phyloP scores from a whole-genome alignment of 345 rosid species.

The Trapa bicornis region DNA sequence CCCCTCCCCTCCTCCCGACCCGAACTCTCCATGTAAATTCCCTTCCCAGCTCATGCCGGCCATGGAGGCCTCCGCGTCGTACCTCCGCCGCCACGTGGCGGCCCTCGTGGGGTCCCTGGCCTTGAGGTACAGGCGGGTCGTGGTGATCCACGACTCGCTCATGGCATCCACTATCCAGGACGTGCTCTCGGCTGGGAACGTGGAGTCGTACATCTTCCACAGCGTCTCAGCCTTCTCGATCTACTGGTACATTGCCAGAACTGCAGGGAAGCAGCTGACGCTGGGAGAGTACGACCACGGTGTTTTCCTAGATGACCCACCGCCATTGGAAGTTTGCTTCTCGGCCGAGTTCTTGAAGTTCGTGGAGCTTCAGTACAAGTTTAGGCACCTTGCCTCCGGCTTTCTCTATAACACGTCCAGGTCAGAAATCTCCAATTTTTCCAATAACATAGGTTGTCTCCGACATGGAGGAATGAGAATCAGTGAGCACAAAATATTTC shows the following conservation, averaged over 20 bases:
- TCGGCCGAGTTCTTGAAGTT: constrained; percentile 7
- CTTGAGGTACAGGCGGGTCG: background rate
- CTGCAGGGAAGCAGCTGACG: constrained; percentile 1
- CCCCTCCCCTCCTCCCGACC: constrained; percentile 14
- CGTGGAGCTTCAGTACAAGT: constrained; percentile 6
- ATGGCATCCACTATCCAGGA: constrained; percentile 14
- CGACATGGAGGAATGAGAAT: too few species aligned
- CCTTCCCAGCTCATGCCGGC: constrained; percentile 12
- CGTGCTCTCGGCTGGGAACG: background rate
- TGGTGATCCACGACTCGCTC: constrained; percentile 11
- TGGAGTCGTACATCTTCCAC: constrained; percentile 12
- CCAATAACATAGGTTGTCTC: too few species aligned
- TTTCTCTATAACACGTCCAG: constrained; percentile 10
- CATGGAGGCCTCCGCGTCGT: background rate
- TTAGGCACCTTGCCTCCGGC: constrained; percentile 1
- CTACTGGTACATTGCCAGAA: background rate
- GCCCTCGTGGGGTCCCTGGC: constrained; percentile 8
- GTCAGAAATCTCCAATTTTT: background rate
- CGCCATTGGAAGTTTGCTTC: constrained; percentile 8
- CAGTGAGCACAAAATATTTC: too few species aligned
- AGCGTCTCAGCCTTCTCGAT: constrained; percentile 10
- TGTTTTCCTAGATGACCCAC: background rate
- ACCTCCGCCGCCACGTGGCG: constrained; percentile 10
- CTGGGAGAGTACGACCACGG: background rate
- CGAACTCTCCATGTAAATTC: constrained; percentile 10